Evolutionary conservation across 2,329 filamentous ascomycete genomes (phyloP).

Genomic region (Alternaria atra): DNA sequence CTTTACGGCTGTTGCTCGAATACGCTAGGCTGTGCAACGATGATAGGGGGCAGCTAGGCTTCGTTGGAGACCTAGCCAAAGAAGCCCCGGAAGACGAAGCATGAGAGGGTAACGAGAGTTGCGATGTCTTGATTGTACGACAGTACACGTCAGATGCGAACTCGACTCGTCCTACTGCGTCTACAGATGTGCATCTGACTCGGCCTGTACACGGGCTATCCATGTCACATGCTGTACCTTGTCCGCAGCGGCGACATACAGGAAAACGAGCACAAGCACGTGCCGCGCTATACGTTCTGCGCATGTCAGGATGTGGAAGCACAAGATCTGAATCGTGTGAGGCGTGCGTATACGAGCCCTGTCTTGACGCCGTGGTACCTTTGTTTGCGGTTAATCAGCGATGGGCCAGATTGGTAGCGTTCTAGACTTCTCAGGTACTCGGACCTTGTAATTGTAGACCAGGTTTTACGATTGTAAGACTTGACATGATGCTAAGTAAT

Average conservation of each 20-base stretch:
- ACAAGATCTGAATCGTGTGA: slow-evolving; percentile 3
- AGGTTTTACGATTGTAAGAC: neutral
- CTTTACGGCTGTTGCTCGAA: slow-evolving; percentile 64
- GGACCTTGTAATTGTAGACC: neutral
- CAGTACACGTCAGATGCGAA: neutral
- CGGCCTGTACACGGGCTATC: neutral
- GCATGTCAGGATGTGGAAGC: slow-evolving; percentile 12
- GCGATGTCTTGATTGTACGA: neutral
- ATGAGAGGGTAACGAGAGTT: neutral
- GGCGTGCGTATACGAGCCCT: slow-evolving; percentile 12
- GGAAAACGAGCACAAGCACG: slow-evolving; percentile 5
- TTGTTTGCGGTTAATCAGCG: slow-evolving; percentile 4
- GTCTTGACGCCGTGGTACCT: slow-evolving; percentile 15
- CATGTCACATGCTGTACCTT: slow-evolving; percentile 3
- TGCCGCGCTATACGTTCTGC: slow-evolving; percentile 9
- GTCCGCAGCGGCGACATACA: slow-evolving; percentile 16
- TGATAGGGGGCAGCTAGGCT: slow-evolving; percentile 52
- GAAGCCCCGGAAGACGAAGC: neutral
- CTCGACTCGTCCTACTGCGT: slow-evolving; percentile 5
- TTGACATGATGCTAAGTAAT: neutral
- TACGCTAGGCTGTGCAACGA: slow-evolving; percentile 56
- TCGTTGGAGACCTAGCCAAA: slow-evolving; percentile 37
- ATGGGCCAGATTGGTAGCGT: neutral
- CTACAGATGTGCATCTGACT: slow-evolving; percentile 7
- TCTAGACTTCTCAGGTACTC: neutral